phyloP scores from a whole-genome alignment of 2,329 filamentous ascomycete species.

The Epichloe baconii region DNA sequence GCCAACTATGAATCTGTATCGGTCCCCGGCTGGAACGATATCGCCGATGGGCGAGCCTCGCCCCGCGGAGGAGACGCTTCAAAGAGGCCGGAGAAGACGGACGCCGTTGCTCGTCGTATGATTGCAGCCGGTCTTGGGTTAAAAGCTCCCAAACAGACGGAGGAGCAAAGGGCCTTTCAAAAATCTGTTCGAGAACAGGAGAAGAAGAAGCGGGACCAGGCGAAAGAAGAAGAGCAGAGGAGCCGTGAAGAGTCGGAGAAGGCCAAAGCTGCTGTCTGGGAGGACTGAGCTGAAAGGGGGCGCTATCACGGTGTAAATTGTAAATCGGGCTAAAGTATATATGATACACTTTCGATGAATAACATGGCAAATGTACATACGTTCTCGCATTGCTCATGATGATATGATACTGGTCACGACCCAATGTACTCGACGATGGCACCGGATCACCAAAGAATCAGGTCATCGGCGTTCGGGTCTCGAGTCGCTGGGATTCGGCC shows the following conservation, averaged over 20 bases:
- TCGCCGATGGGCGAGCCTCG: not conserved
- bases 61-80: constrained; percentile 10
- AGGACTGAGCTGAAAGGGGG: constrained; percentile 41
- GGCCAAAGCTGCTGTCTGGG: constrained; percentile 80
- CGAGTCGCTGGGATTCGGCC: constrained; percentile 14
- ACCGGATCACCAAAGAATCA: constrained; percentile 14
- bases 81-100: constrained; percentile 74
- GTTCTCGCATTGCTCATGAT: too few species aligned
- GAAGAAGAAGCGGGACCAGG: constrained; percentile 59
- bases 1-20: constrained; percentile 18
- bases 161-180: constrained; percentile 83
- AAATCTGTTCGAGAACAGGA: constrained; percentile 72
- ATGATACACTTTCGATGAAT: constrained; percentile 10
- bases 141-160: constrained; percentile 65
- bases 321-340: not conserved
- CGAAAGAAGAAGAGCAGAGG: constrained; percentile 50
- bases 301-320: too few species aligned
- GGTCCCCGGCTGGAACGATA: constrained; percentile 4
- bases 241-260: constrained; percentile 54
- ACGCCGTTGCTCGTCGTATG: constrained; percentile 76
- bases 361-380: too few species aligned
- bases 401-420: constrained; percentile 8
- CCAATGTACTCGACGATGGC: constrained; percentile 19
- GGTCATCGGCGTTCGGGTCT: constrained; percentile 21
- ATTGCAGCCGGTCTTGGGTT: constrained; percentile 83